These are phyloP conservation scores for Corylus heterophylla DNA, from an alignment of 306 rosid genomes.

Conservation along the genomic window DNA sequence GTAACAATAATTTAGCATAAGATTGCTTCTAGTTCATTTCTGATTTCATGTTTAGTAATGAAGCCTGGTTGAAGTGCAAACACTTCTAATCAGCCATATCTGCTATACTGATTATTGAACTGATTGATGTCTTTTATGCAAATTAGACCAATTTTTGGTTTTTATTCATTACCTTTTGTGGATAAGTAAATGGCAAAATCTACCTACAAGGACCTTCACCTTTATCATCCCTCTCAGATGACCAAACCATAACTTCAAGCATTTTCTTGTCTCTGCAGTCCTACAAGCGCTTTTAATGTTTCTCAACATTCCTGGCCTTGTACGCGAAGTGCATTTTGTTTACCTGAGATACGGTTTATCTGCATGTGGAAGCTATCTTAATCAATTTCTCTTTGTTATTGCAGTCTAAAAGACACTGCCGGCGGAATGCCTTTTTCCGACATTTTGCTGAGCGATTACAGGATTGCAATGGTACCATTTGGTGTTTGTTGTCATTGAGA, in stretches of 20 bases:
- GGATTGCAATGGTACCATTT: slow-evolving; percentile 79
- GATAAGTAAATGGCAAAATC: background rate
- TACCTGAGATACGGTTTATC: background rate
- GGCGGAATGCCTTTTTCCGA: slow-evolving; percentile 71
- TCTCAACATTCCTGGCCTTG: background rate
- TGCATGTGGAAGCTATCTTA: background rate
- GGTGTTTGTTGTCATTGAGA: slow-evolving; percentile 2
- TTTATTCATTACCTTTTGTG: background rate
- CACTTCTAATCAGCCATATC: background rate
- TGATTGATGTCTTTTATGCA: background rate
- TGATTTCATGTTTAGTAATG: background rate
- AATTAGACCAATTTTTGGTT: background rate
- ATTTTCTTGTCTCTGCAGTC: background rate
- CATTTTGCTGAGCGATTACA: slow-evolving; percentile 91
- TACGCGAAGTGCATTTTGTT: background rate
- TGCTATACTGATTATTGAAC: background rate
- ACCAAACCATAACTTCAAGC: background rate
- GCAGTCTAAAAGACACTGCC: slow-evolving; percentile 82
- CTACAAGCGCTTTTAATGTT: background rate
- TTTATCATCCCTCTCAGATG: background rate
- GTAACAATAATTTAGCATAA: background rate
- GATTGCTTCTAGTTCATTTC: background rate
- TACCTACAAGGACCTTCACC: background rate
- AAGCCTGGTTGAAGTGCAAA: background rate
- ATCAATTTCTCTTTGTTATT: slow-evolving; percentile 24